Evolutionary conservation across 495 filamentous ascomycete species (phyloP).

Genomic region (Daldinia vernicosa): DNA sequence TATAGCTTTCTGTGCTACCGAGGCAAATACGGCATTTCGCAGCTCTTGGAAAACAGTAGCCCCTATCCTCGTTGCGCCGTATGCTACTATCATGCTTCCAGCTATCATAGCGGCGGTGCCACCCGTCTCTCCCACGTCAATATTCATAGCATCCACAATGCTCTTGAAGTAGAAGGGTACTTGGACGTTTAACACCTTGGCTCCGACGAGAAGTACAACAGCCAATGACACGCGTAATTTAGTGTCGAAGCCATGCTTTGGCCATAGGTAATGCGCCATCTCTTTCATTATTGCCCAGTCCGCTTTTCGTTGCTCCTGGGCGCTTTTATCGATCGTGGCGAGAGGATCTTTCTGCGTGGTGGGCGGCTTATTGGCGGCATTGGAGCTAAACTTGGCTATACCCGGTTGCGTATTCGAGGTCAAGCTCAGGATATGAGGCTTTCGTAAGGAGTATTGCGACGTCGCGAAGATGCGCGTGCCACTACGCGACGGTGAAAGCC

Average conservation of each 20-base stretch:
- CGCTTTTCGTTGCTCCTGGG: conserved; percentile 90
- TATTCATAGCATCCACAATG: conserved; percentile 96
- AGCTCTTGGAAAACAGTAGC: conserved; percentile 89
- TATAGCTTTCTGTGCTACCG: conserved; percentile 96
- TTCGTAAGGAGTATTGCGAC: conserved; percentile 18
- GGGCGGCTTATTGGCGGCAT: conserved; percentile 29
- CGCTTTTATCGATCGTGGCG: conserved; percentile 60
- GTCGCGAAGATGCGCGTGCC: conserved; percentile 29
- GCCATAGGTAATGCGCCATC: conserved; percentile 97
- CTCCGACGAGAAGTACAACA: conserved; percentile 82
- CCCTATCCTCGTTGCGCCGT: conserved; percentile 87
- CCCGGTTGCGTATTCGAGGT: conserved; percentile 1
- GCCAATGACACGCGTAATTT: conserved; percentile 85
- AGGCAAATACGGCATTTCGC: conserved; percentile 95
- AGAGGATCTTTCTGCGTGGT: conserved; percentile 50
- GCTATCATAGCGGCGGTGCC: conserved; percentile 89
- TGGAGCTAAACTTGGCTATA: conserved; percentile 14
- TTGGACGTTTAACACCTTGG: conserved; percentile 96
- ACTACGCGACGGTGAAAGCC: conserved; percentile 15
- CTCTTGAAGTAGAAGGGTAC: conserved; percentile 98
- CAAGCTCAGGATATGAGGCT: conserved; percentile 4
- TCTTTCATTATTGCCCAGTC: conserved; percentile 99
- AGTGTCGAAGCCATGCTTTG: conserved; percentile 80
- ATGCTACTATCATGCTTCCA: conserved; percentile 90
- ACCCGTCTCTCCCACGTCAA: conserved; percentile 83